Conservation (phyloP, 768 basidiomycete species). For the Phylloporus sp. region DNA sequence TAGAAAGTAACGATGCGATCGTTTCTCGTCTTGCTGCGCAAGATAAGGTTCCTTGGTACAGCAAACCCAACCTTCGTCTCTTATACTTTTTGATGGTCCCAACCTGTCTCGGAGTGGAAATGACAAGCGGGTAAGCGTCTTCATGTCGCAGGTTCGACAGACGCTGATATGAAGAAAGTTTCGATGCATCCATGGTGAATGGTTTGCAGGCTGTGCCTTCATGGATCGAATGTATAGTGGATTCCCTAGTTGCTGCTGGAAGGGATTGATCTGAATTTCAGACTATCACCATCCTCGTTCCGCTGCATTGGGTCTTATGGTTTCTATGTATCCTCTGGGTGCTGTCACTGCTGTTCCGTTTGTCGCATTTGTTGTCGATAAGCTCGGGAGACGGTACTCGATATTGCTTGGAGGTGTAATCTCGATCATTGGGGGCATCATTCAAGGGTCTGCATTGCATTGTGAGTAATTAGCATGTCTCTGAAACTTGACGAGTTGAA, state of each 20-base stretch:
- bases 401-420: constrained; percentile 11
- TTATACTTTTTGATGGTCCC: constrained; percentile 56
- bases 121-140: constrained; percentile 16
- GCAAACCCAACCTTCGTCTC: constrained; percentile 51
- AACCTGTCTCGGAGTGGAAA: constrained; percentile 18
- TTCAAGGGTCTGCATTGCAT: constrained; percentile 5
- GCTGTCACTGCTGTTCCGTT: constrained; percentile 51
- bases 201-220: constrained; percentile 55
- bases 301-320: constrained; percentile 26
- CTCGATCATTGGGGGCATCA: background rate
- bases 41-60: constrained; percentile 57
- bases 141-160: background rate
- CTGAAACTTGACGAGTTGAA: background rate
- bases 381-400: constrained; percentile 7
- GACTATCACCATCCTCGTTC: constrained; percentile 54
- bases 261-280: constrained; percentile 15
- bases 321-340: constrained; percentile 56
- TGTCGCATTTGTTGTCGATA: constrained; percentile 7
- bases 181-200: constrained; percentile 54
- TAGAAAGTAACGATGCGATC: constrained; percentile 1
- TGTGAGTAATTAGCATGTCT: background rate
- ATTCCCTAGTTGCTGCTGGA: background rate
- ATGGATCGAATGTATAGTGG: constrained; percentile 48
- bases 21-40: constrained; percentile 26
- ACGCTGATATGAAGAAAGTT: constrained; percentile 7